These are phyloP conservation scores for Secale cereale DNA, from an alignment of 176 grass and related monocot genomes.

Conservation along the genomic window DNA sequence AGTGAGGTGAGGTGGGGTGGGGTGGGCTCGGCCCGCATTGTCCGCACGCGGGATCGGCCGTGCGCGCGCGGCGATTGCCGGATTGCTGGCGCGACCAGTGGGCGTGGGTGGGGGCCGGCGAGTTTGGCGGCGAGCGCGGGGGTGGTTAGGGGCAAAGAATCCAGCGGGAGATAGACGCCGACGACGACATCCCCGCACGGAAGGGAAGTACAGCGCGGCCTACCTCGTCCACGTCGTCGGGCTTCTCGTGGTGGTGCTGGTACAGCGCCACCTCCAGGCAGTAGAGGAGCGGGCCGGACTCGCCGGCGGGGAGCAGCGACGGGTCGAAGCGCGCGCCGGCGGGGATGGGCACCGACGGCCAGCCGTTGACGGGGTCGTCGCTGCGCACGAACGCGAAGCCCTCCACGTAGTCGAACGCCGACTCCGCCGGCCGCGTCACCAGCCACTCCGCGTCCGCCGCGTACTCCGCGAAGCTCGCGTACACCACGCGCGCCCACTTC, in stretches of 20 bases:
- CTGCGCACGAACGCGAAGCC: constrained; percentile 74
- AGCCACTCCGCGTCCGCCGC: constrained; percentile 79
- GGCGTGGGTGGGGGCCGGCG: background rate
- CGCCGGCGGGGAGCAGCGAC: constrained; percentile 37
- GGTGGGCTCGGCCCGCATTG: constrained; percentile 16
- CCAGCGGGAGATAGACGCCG: constrained; percentile 50
- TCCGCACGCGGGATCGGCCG: constrained; percentile 6
- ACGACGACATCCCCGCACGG: constrained; percentile 6
- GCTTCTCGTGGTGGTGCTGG: constrained; percentile 26
- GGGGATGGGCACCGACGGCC: constrained; percentile 68
- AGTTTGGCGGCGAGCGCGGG: constrained; percentile 13
- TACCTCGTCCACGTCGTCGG: constrained; percentile 64
- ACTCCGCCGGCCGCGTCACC: constrained; percentile 37
- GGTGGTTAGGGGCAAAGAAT: constrained; percentile 33
- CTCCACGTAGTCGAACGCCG: constrained; percentile 81
- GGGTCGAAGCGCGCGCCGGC: constrained; percentile 50
- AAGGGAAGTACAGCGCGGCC: constrained; percentile 30
- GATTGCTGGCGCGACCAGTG: background rate
- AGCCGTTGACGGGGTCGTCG: constrained; percentile 76
- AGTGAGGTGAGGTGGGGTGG: background rate
- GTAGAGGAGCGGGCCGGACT: constrained; percentile 65
- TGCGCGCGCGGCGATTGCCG: background rate
- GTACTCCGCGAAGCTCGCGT: constrained; percentile 70
- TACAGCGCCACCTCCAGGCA: constrained; percentile 90
- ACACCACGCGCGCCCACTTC: constrained; percentile 73